A percentile compares a stretch with the other conserved stretches of the same genome.
Evolutionary conservation across 768 basidiomycete species (phyloP).

Genomic region (Rhodotorula taiwanensis): DNA sequence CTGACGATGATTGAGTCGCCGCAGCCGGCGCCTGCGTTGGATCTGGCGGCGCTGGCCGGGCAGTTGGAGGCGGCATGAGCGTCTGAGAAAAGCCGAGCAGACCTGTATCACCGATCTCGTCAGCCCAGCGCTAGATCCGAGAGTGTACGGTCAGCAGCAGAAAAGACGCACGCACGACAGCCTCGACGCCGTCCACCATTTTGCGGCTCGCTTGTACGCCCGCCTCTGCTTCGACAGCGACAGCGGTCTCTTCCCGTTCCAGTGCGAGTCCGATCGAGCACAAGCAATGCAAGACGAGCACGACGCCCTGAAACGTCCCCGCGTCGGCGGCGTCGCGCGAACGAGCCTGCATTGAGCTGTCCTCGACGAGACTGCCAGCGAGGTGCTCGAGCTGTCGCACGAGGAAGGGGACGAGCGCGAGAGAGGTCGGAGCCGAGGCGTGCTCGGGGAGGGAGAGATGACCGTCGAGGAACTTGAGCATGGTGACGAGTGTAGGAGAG

Average conservation of each 20-base stretch:
- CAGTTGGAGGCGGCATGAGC: constrained; percentile 2
- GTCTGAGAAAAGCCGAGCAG: constrained; percentile 14
- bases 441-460: constrained; percentile 7
- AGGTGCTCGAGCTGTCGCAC: background rate
- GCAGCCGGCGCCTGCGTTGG: too few relatives aligned
- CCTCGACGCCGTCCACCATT: background rate
- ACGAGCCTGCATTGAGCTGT: background rate
- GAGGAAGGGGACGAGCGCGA: constrained; percentile 14
- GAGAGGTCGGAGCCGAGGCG: background rate
- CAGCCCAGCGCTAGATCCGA: background rate
- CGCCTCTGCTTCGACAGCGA: background rate
- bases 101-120: background rate
- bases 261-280: constrained; percentile 15
- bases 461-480: constrained; percentile 37
- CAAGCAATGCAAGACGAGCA: constrained; percentile 24
- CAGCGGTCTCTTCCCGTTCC: background rate
- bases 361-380: background rate
- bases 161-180: constrained; percentile 4
- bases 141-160: background rate
- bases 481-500: constrained; percentile 12
- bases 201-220: background rate
- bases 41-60: background rate
- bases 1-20: background rate
- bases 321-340: constrained; percentile 14
- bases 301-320: constrained; percentile 17